These are phyloP conservation scores for Exophiala phaeomuriformis DNA, from an alignment of 2,329 filamentous ascomycete species.

Conservation along the genomic window DNA sequence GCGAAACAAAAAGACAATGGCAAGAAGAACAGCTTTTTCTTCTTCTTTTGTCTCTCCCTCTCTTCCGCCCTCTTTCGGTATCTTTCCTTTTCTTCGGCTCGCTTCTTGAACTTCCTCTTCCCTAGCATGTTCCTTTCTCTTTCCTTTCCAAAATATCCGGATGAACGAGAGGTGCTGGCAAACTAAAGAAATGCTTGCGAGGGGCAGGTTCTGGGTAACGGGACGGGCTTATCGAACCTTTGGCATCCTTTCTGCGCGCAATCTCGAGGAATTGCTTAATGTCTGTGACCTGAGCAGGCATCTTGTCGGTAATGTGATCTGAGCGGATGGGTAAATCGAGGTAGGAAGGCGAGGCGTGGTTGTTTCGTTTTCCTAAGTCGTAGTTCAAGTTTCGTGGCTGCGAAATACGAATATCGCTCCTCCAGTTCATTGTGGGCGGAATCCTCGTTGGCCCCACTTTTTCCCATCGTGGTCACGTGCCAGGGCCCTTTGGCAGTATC, in stretches of 20 bases:
- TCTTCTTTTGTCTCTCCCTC: too few relatives aligned
- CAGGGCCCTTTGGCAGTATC: not conserved
- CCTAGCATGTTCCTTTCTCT: not conserved
- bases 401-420: not conserved
- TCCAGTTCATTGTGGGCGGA: not conserved
- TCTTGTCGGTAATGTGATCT: slow-evolving; percentile 50
- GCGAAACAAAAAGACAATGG: too few relatives aligned
- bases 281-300: slow-evolving; percentile 96
- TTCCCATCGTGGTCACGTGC: not conserved
- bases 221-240: slow-evolving; percentile 62
- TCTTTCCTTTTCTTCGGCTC: too few relatives aligned
- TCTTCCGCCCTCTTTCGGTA: too few relatives aligned
- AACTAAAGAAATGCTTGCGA: not conserved
- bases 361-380: not conserved
- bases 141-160: not conserved
- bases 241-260: slow-evolving; percentile 98
- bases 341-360: not conserved
- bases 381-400: not conserved
- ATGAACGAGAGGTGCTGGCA: not conserved
- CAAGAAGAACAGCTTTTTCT: too few relatives aligned
- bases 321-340: not conserved
- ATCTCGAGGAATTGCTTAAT: slow-evolving; percentile 99
- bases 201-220: not conserved
- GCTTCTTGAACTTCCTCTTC: too few relatives aligned
- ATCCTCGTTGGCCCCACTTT: not conserved